phyloP scores from a whole-genome alignment of 139 green algal species.

The Klebsormidium nitens region DNA sequence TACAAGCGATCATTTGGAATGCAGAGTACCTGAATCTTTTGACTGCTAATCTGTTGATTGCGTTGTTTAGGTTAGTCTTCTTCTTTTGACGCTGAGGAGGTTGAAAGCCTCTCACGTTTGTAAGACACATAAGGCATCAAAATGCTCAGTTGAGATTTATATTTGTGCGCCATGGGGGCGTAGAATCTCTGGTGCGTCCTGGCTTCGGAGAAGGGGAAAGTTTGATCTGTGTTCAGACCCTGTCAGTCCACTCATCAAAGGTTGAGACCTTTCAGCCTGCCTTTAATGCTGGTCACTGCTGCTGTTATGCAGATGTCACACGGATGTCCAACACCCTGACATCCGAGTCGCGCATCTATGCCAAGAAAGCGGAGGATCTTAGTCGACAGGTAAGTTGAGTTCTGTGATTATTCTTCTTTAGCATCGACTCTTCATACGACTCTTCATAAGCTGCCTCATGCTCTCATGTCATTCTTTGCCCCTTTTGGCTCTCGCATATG shows the following conservation, averaged over 20 bases:
- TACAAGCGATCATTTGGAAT: too few relatives aligned
- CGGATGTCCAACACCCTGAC: constrained; percentile 73
- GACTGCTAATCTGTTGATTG: too few relatives aligned
- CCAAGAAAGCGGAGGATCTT: constrained; percentile 75
- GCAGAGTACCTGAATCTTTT: too few relatives aligned
- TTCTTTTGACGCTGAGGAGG: too few relatives aligned
- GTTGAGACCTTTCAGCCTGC: not conserved
- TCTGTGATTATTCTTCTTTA: not conserved
- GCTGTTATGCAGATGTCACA: constrained; percentile 56
- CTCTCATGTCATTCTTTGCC: not conserved
- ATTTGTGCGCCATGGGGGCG: not conserved
- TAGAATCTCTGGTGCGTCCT: not conserved
- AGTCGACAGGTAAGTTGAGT: constrained; percentile 55
- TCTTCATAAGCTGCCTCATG: not conserved
- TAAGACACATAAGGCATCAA: not conserved
- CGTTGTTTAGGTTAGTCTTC: too few relatives aligned
- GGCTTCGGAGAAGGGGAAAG: not conserved
- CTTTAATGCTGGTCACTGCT: not conserved
- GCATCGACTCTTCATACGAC: not conserved
- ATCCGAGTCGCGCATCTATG: constrained; percentile 80
- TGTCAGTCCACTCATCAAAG: not conserved
- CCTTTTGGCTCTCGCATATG: not conserved
- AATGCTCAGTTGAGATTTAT: not conserved
- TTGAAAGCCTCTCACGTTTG: too few relatives aligned
- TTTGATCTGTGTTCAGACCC: not conserved